phyloP scores from a whole-genome alignment of 2,329 filamentous ascomycete genomes.

The Colletotrichum lindemuthianum region DNA sequence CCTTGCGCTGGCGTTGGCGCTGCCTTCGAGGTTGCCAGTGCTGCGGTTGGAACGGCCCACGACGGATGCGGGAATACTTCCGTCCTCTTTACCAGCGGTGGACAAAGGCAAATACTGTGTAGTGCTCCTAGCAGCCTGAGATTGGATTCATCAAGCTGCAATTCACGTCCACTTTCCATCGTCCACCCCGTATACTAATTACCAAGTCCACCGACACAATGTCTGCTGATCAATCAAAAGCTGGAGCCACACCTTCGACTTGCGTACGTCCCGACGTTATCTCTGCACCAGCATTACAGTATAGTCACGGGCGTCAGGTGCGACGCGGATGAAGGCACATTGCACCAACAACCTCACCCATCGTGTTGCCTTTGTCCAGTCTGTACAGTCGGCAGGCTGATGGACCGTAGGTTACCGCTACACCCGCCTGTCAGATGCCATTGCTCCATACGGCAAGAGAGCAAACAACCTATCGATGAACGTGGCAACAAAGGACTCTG shows the following conservation, averaged over 20 bases:
- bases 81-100: conserved; percentile 9
- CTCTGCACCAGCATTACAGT: too few relatives aligned
- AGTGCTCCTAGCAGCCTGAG: background rate
- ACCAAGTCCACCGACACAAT: conserved; percentile 25
- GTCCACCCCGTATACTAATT: conserved; percentile 19
- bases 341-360: too few relatives aligned
- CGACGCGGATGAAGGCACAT: too few relatives aligned
- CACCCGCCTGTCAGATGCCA: conserved; percentile 7
- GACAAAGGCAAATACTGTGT: background rate
- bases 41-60: conserved; percentile 16
- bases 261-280: too few relatives aligned
- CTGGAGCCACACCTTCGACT: too few relatives aligned
- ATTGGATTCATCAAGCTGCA: conserved; percentile 29
- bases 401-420: background rate
- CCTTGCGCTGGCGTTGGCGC: too few relatives aligned
- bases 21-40: background rate
- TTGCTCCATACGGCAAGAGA: background rate
- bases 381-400: background rate
- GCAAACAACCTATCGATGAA: background rate
- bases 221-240: conserved; percentile 26
- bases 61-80: conserved; percentile 30
- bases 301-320: too few relatives aligned
- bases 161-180: conserved; percentile 31
- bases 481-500: background rate
- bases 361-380: background rate